Conservation (phyloP, 495 filamentous ascomycete species). For the Aspergillus campestris region DNA sequence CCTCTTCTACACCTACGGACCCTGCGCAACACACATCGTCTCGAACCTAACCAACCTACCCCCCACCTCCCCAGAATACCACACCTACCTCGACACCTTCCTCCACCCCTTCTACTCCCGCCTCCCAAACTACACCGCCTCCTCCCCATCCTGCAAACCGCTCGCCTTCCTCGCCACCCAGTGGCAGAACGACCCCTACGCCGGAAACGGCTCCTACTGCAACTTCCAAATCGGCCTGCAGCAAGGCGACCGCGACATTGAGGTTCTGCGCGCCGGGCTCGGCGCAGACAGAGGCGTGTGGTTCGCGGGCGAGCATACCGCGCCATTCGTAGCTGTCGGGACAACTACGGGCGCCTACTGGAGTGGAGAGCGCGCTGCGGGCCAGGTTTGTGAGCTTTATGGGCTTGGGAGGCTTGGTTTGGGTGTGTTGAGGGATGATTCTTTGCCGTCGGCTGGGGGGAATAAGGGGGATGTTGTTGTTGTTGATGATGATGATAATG, state of each 20-base stretch:
- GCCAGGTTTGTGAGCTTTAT: conserved; percentile 44
- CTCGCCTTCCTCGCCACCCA: conserved; percentile 56
- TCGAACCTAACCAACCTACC: conserved; percentile 22
- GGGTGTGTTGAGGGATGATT: conserved; percentile 24
- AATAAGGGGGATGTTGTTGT: neutral
- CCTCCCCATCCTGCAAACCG: conserved; percentile 52
- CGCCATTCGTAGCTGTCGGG: conserved; percentile 79
- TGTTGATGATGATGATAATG: too few relatives aligned
- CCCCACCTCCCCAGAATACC: conserved; percentile 21
- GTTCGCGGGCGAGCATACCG: conserved; percentile 92
- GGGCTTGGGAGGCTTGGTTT: conserved; percentile 22
- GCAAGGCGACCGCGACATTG: conserved; percentile 61
- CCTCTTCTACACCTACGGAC: conserved; percentile 84
- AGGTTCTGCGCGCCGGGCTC: conserved; percentile 57
- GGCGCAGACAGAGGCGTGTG: conserved; percentile 64
- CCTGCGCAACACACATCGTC: conserved; percentile 45
- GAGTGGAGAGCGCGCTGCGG: conserved; percentile 76
- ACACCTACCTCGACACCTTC: conserved; percentile 31
- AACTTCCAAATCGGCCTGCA: conserved; percentile 79
- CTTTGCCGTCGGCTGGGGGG: conserved; percentile 23
- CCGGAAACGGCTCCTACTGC: conserved; percentile 81
- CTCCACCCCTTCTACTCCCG: conserved; percentile 61
- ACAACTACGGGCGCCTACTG: conserved; percentile 87
- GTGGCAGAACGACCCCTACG: conserved; percentile 76
- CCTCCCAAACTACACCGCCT: conserved; percentile 54